Percentiles rank a stretch among this genome's conserved stretches.
Conservation (phyloP, 2,329 filamentous ascomycete species). For the Aspergillus ruber region DNA sequence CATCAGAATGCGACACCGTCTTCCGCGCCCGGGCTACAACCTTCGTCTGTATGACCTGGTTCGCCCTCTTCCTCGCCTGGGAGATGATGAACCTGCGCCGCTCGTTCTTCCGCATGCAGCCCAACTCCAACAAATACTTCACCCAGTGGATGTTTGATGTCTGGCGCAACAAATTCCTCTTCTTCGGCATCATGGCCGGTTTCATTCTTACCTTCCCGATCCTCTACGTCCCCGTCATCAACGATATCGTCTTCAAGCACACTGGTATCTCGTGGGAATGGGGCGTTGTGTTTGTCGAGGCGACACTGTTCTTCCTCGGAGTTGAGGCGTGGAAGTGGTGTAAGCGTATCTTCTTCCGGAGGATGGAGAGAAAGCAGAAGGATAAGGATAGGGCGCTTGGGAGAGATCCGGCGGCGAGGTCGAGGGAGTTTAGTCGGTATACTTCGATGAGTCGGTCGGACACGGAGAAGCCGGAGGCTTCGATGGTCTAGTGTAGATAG, state of each 20-base stretch:
- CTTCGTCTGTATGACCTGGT: slow-evolving; percentile 70
- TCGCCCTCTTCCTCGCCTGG: slow-evolving; percentile 70
- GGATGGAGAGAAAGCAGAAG: slow-evolving; percentile 10
- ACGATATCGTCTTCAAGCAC: slow-evolving; percentile 60
- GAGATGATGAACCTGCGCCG: slow-evolving; percentile 68
- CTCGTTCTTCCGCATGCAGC: slow-evolving; percentile 69
- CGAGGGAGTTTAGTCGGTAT: slow-evolving; percentile 26
- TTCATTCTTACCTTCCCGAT: slow-evolving; percentile 54
- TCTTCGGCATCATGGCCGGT: slow-evolving; percentile 56
- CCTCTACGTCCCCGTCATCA: slow-evolving; percentile 63
- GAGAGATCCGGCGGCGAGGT: slow-evolving; percentile 1
- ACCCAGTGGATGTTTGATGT: slow-evolving; percentile 63
- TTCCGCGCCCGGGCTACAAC: slow-evolving; percentile 68
- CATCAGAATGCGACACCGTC: slow-evolving; percentile 52
- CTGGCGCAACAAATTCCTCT: slow-evolving; percentile 67
- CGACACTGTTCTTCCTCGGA: slow-evolving; percentile 57
- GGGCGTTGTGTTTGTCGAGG: slow-evolving; percentile 59
- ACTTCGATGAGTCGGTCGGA: slow-evolving; percentile 28
- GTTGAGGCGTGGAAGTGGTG: slow-evolving; percentile 62
- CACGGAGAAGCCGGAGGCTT: slow-evolving; percentile 21
- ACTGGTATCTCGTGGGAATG: slow-evolving; percentile 62
- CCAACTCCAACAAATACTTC: slow-evolving; percentile 53
- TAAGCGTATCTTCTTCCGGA: slow-evolving; percentile 53
- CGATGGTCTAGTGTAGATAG: slow-evolving; percentile 17
- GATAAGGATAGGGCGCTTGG: background rate